Evolutionary conservation across 495 filamentous ascomycete species (phyloP).

Genomic region (Aspergillus egyptiacus): DNA sequence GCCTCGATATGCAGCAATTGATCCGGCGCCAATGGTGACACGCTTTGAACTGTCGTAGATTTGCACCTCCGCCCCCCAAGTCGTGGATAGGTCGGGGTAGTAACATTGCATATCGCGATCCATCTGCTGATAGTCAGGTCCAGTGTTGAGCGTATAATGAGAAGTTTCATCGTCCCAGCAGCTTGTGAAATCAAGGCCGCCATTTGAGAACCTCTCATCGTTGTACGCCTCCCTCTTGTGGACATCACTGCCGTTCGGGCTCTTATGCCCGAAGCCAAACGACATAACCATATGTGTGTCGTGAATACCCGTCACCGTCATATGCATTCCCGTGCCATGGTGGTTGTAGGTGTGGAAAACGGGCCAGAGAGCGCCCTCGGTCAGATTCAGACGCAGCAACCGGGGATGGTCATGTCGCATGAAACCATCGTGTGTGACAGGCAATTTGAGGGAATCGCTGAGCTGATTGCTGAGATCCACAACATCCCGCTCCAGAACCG

Average conservation of each 20-base stretch:
- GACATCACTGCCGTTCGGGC: not conserved
- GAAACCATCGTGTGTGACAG: not conserved
- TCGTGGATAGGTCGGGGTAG: not conserved
- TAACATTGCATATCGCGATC: slow-evolving; percentile 1
- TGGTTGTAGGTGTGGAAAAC: slow-evolving; percentile 5
- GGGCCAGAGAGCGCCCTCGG: not conserved
- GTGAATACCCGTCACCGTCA: not conserved
- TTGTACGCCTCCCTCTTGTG: not conserved
- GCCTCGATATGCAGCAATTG: too few relatives aligned
- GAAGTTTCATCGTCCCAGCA: not conserved
- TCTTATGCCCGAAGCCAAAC: not conserved
- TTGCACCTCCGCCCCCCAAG: slow-evolving; percentile 4
- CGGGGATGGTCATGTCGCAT: not conserved
- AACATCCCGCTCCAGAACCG: not conserved
- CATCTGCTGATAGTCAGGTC: slow-evolving; percentile 3
- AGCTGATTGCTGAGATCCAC: too few relatives aligned
- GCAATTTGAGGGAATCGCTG: not conserved
- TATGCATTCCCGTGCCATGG: not conserved
- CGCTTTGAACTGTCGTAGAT: not conserved
- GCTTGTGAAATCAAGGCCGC: slow-evolving; percentile 6
- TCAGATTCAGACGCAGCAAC: not conserved
- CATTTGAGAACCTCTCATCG: not conserved
- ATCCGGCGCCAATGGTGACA: slow-evolving; percentile 3
- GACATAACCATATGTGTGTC: not conserved
- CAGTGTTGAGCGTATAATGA: not conserved